Percentiles rank a stretch among this genome's conserved stretches.
phyloP scores from a whole-genome alignment of 176 grass and related monocot species.

The Oryza glumipatula region DNA sequence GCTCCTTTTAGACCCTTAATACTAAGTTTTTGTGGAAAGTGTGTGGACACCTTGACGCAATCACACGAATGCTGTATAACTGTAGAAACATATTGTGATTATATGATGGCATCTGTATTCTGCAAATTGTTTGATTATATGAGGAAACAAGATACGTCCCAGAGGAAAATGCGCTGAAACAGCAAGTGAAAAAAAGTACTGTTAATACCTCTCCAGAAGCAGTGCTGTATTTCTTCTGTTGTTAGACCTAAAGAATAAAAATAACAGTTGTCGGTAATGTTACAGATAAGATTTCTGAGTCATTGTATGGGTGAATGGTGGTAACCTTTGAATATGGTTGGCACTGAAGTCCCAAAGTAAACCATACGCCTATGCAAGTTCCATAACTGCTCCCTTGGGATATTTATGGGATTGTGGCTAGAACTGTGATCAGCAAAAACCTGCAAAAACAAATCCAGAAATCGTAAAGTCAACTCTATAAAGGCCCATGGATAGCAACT shows the following conservation, averaged over 20 bases:
- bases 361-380: slow-evolving; percentile 73
- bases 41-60: background rate
- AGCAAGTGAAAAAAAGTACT: slow-evolving; percentile 21
- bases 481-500: slow-evolving; percentile 4
- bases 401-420: slow-evolving; percentile 68
- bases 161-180: slow-evolving; percentile 14
- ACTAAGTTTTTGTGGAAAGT: background rate
- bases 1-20: background rate
- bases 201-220: slow-evolving; percentile 95
- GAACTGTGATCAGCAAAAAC: slow-evolving; percentile 93
- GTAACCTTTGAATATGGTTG: slow-evolving; percentile 86
- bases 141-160: slow-evolving; percentile 8
- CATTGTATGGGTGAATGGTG: slow-evolving; percentile 16
- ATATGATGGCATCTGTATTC: slow-evolving; percentile 37
- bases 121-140: slow-evolving; percentile 24
- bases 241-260: slow-evolving; percentile 70
- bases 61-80: slow-evolving; percentile 6
- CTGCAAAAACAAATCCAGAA: slow-evolving; percentile 53
- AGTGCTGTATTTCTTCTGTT: slow-evolving; percentile 87
- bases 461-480: slow-evolving; percentile 30
- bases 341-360: slow-evolving; percentile 86
- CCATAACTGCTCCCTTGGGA: slow-evolving; percentile 76
- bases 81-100: background rate
- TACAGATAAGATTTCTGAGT: slow-evolving; percentile 30
- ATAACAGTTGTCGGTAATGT: slow-evolving; percentile 38